Evolutionary conservation across 2,329 filamentous ascomycete genomes (phyloP).

Genomic region (Aspergillus aculeatinus): DNA sequence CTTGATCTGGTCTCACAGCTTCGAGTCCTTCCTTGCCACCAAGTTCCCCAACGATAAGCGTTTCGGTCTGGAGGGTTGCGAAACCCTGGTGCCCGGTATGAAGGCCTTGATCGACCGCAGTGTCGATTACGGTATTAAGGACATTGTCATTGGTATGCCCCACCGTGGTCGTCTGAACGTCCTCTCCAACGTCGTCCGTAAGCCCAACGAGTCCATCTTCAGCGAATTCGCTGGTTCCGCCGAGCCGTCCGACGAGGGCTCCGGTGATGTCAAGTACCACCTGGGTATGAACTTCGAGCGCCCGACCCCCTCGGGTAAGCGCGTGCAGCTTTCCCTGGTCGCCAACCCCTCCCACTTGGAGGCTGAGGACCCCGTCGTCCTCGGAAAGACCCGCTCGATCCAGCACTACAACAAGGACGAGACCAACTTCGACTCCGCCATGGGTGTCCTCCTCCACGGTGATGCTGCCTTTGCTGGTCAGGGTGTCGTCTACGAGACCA

Average conservation of each 20-base stretch:
- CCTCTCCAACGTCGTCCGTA: conserved; percentile 95
- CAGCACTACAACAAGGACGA: conserved; percentile 99
- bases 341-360: conserved; percentile 98
- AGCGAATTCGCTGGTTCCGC: conserved; percentile 91
- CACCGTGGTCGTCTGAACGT: conserved; percentile 98
- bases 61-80: conserved; percentile 96
- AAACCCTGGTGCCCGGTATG: conserved; percentile 97
- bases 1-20: conserved; percentile 97
- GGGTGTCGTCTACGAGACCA: conserved; percentile 96
- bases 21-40: conserved; percentile 90
- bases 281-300: conserved; percentile 99
- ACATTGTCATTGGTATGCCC: conserved; percentile 99
- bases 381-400: conserved; percentile 96
- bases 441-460: conserved; percentile 94
- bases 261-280: conserved; percentile 99
- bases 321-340: conserved; percentile 96
- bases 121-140: conserved; percentile 97
- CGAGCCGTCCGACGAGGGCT: conserved; percentile 89
- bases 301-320: conserved; percentile 95
- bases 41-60: conserved; percentile 99
- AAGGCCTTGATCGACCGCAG: conserved; percentile 98
- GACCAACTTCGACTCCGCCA: conserved; percentile 80
- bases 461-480: conserved; percentile 96
- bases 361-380: conserved; percentile 94
- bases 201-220: conserved; percentile 99